A percentile compares a stretch with the other conserved stretches of the same genome.
Evolutionary conservation across 306 rosid species (phyloP).

Genomic region (Cucurbita moschata): DNA sequence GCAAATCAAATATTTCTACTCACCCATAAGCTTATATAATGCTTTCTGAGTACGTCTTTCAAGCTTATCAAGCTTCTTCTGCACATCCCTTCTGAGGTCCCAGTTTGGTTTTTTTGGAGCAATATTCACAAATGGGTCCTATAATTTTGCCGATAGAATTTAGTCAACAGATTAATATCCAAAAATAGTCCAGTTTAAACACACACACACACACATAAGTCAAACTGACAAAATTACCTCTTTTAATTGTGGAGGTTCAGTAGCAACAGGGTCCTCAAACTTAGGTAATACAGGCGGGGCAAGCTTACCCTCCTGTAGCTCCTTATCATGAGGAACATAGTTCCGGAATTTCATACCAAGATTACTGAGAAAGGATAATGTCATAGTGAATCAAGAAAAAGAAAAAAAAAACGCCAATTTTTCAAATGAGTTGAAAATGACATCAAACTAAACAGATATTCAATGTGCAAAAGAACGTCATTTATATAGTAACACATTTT

Average conservation of each 20-base stretch:
- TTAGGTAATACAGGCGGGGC: constrained; percentile 64
- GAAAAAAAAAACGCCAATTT: not conserved
- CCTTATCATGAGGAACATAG: constrained; percentile 84
- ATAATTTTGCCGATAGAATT: not conserved
- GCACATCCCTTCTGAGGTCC: constrained; percentile 90
- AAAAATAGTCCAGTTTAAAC: not conserved
- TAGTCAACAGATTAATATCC: not conserved
- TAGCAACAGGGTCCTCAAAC: constrained; percentile 75
- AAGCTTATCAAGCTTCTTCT: constrained; percentile 93
- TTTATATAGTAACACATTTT: not conserved
- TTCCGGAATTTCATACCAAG: constrained; percentile 71
- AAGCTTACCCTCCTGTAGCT: constrained; percentile 77
- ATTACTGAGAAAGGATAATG: constrained; percentile 19
- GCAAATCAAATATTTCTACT: not conserved
- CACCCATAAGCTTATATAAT: constrained; percentile 31
- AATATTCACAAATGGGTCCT: constrained; percentile 90
- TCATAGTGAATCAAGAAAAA: not conserved
- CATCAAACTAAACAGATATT: not conserved
- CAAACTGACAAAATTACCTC: constrained; percentile 22
- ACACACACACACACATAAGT: not conserved
- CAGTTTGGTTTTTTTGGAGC: constrained; percentile 98
- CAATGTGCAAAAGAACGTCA: not conserved
- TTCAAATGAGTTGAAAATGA: not conserved
- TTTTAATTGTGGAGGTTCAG: constrained; percentile 35
- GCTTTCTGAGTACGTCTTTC: constrained; percentile 84